Conservation (phyloP, 2,329 filamentous ascomycete genomes). For the Dothistroma pini region DNA sequence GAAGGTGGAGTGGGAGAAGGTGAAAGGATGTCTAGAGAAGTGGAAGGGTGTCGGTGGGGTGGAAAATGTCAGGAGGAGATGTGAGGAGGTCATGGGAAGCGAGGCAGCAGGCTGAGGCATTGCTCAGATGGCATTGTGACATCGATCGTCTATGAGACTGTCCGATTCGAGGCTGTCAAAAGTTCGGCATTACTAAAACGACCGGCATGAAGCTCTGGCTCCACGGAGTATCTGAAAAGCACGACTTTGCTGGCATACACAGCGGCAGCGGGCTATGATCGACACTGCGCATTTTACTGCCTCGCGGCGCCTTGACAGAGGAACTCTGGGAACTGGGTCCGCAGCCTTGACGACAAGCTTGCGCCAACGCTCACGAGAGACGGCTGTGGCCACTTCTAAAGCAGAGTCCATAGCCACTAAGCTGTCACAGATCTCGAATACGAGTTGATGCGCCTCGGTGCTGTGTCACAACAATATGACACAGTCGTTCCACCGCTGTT, state of each 20-base stretch:
- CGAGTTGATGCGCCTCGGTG: constrained; percentile 18
- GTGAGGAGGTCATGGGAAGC: constrained; percentile 28
- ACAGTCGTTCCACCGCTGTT: constrained; percentile 36
- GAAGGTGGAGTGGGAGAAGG: constrained; percentile 46
- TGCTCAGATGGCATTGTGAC: not conserved
- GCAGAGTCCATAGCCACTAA: constrained; percentile 20
- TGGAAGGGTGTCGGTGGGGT: constrained; percentile 46
- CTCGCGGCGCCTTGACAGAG: too few species aligned
- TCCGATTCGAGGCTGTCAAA: too few species aligned
- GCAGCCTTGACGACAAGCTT: constrained; percentile 29
- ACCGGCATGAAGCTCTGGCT: too few species aligned
- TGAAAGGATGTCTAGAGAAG: constrained; percentile 39
- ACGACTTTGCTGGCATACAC: too few species aligned
- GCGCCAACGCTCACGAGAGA: constrained; percentile 23
- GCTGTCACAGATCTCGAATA: constrained; percentile 16
- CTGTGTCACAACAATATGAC: constrained; percentile 27
- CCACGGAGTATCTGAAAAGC: too few species aligned
- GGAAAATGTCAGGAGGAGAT: constrained; percentile 38
- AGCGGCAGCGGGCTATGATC: too few species aligned
- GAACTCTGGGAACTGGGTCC: too few species aligned
- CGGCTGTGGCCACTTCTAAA: constrained; percentile 18
- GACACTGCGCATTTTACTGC: too few species aligned
- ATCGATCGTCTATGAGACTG: too few species aligned
- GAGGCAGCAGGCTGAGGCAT: constrained; percentile 8
- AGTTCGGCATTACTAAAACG: too few species aligned